A percentile compares a stretch with the other conserved stretches of the same genome.
These are phyloP conservation scores for Gymnopilus junonius DNA, from an alignment of 768 basidiomycete species.

Conservation along the genomic window DNA sequence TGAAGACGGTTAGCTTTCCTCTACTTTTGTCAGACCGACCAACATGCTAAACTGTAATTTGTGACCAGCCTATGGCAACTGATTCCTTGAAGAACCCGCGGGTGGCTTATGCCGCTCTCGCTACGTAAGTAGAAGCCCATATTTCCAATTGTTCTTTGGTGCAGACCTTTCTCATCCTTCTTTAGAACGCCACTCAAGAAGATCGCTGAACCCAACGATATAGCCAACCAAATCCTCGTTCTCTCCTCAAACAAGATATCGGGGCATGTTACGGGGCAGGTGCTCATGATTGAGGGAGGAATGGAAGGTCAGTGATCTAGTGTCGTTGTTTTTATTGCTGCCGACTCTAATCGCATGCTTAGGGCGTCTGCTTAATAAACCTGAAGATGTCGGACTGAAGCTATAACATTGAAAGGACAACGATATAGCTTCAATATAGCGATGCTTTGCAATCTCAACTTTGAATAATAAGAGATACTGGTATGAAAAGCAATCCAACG, in stretches of 20 bases:
- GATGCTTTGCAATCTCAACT: too few species aligned
- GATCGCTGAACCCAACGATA: constrained; percentile 61
- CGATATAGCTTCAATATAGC: too few species aligned
- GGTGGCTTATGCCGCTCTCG: constrained; percentile 60
- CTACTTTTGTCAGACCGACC: not conserved
- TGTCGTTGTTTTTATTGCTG: not conserved
- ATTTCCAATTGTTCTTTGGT: not conserved
- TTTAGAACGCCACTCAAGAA: constrained; percentile 72
- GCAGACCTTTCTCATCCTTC: too few species aligned
- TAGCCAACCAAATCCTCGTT: constrained; percentile 67
- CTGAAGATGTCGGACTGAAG: constrained; percentile 22
- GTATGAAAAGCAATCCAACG: too few species aligned
- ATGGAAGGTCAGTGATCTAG: constrained; percentile 63
- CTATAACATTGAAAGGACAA: too few species aligned
- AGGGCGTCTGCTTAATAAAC: constrained; percentile 36
- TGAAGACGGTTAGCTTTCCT: constrained; percentile 45
- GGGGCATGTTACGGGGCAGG: constrained; percentile 73
- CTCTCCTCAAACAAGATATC: constrained; percentile 65
- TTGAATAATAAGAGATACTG: too few species aligned
- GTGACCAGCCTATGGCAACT: constrained; percentile 54
- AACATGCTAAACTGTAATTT: not conserved
- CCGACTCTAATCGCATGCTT: constrained; percentile 2
- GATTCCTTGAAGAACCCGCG: constrained; percentile 57
- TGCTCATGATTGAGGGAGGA: constrained; percentile 74
- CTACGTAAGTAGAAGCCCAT: constrained; percentile 53